A percentile compares a stretch with the other conserved stretches of the same genome.
phyloP scores from a whole-genome alignment of 345 rosid species.

The Brassica nigra region DNA sequence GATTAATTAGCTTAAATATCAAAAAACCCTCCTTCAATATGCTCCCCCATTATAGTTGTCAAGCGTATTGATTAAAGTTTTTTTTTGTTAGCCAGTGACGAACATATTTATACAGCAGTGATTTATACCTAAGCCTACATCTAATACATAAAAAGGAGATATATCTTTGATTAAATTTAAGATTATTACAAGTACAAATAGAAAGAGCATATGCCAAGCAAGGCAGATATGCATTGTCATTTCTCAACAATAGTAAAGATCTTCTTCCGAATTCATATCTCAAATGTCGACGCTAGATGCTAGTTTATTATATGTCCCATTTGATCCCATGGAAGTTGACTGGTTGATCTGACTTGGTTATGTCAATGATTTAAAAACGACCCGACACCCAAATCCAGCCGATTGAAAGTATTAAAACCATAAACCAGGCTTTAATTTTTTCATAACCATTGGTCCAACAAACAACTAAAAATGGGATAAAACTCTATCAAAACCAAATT shows the following conservation, averaged over 20 bases:
- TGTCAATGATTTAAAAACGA: not conserved
- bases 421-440: not conserved
- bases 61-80: not conserved
- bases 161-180: not conserved
- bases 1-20: no score
- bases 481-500: not conserved
- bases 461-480: not conserved
- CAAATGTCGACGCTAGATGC: not conserved
- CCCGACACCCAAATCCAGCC: not conserved
- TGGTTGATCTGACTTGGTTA: constrained; percentile 24
- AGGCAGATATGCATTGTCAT: not conserved
- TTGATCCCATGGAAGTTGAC: constrained; percentile 14
- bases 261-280: not conserved
- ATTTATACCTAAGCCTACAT: no score
- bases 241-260: not conserved
- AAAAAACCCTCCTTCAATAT: no score
- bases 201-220: not conserved
- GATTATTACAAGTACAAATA: not conserved
- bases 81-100: not conserved
- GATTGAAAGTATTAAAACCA: not conserved
- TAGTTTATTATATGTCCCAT: not conserved
- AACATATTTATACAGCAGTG: not conserved
- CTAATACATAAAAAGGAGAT: no score
- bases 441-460: not conserved
- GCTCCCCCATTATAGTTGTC: no score